These are phyloP conservation scores for Ettlia oleoabundans DNA, from an alignment of 139 green algal species.

Conservation along the genomic window DNA sequence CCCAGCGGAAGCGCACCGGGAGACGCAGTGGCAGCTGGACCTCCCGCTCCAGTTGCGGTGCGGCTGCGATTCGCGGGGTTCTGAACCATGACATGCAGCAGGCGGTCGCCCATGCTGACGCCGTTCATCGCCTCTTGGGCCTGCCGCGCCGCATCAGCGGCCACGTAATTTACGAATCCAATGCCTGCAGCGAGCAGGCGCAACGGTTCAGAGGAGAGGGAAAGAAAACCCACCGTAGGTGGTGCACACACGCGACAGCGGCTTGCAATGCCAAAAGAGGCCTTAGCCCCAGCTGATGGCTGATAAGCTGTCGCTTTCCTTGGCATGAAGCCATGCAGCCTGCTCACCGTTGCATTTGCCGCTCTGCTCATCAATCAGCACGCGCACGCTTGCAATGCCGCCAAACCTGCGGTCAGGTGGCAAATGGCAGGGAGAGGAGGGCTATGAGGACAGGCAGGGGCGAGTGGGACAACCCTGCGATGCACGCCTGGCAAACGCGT, in stretches of 20 bases:
- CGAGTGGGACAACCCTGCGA: too few relatives aligned
- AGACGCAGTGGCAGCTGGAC: too few relatives aligned
- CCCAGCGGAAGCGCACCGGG: too few relatives aligned
- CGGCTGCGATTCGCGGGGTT: slow-evolving; percentile 16
- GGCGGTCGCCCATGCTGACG: slow-evolving; percentile 44
- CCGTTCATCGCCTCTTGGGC: slow-evolving; percentile 62
- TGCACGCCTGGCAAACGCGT: background rate
- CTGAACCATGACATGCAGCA: slow-evolving; percentile 64
- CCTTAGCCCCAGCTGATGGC: too few relatives aligned
- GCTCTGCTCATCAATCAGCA: slow-evolving; percentile 52
- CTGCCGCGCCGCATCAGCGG: slow-evolving; percentile 40
- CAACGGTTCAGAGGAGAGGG: background rate
- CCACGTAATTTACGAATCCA: slow-evolving; percentile 74
- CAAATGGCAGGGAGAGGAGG: too few relatives aligned
- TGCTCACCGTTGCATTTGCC: slow-evolving; percentile 47
- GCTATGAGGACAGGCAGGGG: too few relatives aligned
- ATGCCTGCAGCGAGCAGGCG: slow-evolving; percentile 38
- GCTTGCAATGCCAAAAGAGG: too few relatives aligned
- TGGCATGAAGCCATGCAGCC: background rate
- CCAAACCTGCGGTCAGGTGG: slow-evolving; percentile 38
- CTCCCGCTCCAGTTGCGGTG: too few relatives aligned
- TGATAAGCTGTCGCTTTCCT: background rate
- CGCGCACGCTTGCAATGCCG: slow-evolving; percentile 62
- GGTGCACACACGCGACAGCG: background rate
- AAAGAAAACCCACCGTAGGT: background rate